These are phyloP conservation scores for Lignosus rhinocerotis DNA, from an alignment of 1,284 basidiomycete species.

Conservation along the genomic window DNA sequence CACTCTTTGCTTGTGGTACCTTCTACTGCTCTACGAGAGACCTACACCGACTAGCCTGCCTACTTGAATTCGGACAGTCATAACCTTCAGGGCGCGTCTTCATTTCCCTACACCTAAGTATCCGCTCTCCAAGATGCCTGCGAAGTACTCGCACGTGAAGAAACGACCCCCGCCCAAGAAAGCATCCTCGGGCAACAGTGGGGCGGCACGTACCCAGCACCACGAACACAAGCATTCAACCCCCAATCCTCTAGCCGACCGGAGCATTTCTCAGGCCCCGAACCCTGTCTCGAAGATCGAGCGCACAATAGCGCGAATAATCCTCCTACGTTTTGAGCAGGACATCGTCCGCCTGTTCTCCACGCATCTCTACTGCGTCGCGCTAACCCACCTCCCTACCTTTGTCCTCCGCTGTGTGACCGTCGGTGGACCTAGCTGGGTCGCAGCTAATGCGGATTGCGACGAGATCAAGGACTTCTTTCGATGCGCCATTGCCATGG, in stretches of 20 bases:
- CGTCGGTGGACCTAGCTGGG: slow-evolving; percentile 63
- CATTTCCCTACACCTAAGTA: background rate
- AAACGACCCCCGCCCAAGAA: slow-evolving; percentile 51
- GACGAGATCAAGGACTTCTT: slow-evolving; percentile 75
- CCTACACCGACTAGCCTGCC: background rate
- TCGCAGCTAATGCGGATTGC: slow-evolving; percentile 59
- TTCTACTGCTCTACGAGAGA: background rate
- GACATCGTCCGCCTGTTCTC: slow-evolving; percentile 72
- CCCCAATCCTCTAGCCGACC: slow-evolving; percentile 46
- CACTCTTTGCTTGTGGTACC: background rate
- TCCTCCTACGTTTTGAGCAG: slow-evolving; percentile 66
- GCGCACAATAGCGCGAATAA: slow-evolving; percentile 59
- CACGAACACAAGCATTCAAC: slow-evolving; percentile 39
- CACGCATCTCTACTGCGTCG: slow-evolving; percentile 60
- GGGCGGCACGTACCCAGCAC: slow-evolving; percentile 33
- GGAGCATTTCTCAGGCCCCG: slow-evolving; percentile 51
- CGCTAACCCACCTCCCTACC: slow-evolving; percentile 62
- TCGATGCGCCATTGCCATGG: slow-evolving; percentile 65
- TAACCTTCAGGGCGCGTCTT: background rate
- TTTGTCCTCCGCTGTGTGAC: slow-evolving; percentile 63
- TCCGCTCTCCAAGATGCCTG: slow-evolving; percentile 46
- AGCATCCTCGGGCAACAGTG: slow-evolving; percentile 34
- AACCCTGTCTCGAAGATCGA: slow-evolving; percentile 61
- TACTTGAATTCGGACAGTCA: background rate
- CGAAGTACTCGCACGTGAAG: slow-evolving; percentile 73